A percentile compares a stretch with the other conserved stretches of the same genome.
These are phyloP conservation scores for Sporothrix variecibatus DNA, from an alignment of 2,329 filamentous ascomycete genomes.

Conservation along the genomic window DNA sequence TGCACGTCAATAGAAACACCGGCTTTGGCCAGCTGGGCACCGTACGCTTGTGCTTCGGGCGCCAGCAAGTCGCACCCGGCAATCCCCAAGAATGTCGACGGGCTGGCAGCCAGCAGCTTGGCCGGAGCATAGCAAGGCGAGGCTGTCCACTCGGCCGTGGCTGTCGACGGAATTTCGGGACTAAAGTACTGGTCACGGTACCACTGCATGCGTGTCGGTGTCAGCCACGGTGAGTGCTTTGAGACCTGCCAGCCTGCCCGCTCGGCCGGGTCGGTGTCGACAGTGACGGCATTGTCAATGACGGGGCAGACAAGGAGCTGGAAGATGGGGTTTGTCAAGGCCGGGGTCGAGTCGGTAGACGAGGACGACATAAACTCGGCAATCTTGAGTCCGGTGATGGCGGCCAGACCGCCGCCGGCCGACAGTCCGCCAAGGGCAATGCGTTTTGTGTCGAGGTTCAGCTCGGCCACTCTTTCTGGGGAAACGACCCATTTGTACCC, in stretches of 20 bases:
- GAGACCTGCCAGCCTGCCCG: constrained; percentile 44
- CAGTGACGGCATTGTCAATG: constrained; percentile 57
- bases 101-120: constrained; percentile 53
- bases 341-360: no score
- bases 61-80: constrained; percentile 60
- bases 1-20: constrained; percentile 52
- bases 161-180: constrained; percentile 34
- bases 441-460: constrained; percentile 43
- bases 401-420: constrained; percentile 28
- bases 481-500: constrained; percentile 32
- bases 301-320: constrained; percentile 61
- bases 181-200: constrained; percentile 61
- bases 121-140: constrained; percentile 43
- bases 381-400: constrained; percentile 15
- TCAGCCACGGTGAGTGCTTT: constrained; percentile 46
- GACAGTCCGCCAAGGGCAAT: constrained; percentile 37
- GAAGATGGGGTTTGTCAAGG: constrained; percentile 32
- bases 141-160: constrained; percentile 43
- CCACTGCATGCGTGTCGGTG: constrained; percentile 59
- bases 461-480: background rate
- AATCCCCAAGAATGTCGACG: constrained; percentile 54
- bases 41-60: constrained; percentile 55
- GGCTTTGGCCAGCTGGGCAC: constrained; percentile 47
- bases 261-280: constrained; percentile 36
- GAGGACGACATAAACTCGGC: background rate